Evolutionary conservation across 2,329 filamentous ascomycete genomes (phyloP), one percentile per base, ranked within the genome.

Genomic region (Diatrype stigma): DNA sequence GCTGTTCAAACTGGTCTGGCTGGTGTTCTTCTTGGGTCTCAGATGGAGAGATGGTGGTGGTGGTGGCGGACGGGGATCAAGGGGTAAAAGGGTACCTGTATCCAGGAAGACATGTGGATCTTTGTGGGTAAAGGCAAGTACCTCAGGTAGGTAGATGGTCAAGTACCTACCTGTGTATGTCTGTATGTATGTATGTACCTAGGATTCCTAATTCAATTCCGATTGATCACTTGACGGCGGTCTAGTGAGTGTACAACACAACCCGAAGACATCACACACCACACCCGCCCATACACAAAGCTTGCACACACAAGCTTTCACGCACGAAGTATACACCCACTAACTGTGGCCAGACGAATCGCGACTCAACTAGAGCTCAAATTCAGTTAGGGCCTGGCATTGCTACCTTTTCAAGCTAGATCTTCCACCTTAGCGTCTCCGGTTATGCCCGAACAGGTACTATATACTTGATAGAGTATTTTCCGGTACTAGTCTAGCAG

Each of bases 201-300:
- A 17, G 16, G 34, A 7, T 17, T 6, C 34, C 34, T 37, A 16
- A 28, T 26, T 16, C 19, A 23, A 44, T 23, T 44, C 22, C 40
- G 40, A 28, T 44, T 44, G 40, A 44, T 44, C 40, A 44, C 21
- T 44, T 44, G 40, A 44, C 40, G 21, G 40, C 40, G 40, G 40
- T 44, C 40, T 44, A 26, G 40, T 40, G 37, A 40, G 37, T 40
- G 19, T 40, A 40, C 37, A 40, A 21, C 37, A 40, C 37, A 22
- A 17, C 37, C 37, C 37, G 37, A 21, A 40, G 37, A 40, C 17
- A 22, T 40, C 17, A 40, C 17, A 22, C 17, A n/a, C 37, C 37
- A 22, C 37, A 40, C 17, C 11, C 19, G 37, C 19, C 11, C 37
- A 40, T 17, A 40, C 34, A 37, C 34, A 35, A 3, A 1, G 19